phyloP scores from a whole-genome alignment of 805 yeast genomes.

The Nakazawaea ishiwadae region DNA sequence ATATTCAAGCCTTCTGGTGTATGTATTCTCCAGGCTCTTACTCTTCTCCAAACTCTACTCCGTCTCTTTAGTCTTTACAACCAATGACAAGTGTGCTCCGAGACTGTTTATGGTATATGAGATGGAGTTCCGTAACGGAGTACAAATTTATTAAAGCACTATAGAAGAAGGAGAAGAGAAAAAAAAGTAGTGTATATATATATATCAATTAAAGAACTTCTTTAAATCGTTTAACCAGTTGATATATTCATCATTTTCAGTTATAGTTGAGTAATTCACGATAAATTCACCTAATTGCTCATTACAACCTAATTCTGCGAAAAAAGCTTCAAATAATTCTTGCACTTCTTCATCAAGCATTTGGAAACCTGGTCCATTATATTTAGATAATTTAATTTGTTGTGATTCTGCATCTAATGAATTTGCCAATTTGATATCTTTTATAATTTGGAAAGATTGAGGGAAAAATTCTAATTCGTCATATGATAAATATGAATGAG shows the following conservation, averaged over 20 bases:
- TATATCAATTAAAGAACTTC: slow-evolving; percentile 8
- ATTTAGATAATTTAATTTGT: slow-evolving; percentile 28
- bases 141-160: too few relatives aligned
- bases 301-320: slow-evolving; percentile 34
- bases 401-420: slow-evolving; percentile 11
- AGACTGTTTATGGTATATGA: too few relatives aligned
- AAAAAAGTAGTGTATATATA: too few relatives aligned
- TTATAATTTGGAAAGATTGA: slow-evolving; percentile 9
- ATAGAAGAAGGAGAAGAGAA: too few relatives aligned
- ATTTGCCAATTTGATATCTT: slow-evolving; percentile 10
- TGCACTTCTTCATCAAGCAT: slow-evolving; percentile 42
- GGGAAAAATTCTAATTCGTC: slow-evolving; percentile 10
- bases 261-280: slow-evolving; percentile 33
- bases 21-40: too few relatives aligned
- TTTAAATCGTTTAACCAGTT: slow-evolving; percentile 30
- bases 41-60: too few relatives aligned
- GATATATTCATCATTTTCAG: slow-evolving; percentile 42
- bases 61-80: too few relatives aligned
- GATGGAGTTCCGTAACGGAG: too few relatives aligned
- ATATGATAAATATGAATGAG: slow-evolving; percentile 10
- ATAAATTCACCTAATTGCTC: slow-evolving; percentile 39
- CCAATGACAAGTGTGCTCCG: too few relatives aligned
- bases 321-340: slow-evolving; percentile 35
- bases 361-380: slow-evolving; percentile 42
- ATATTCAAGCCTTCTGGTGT: too few relatives aligned